Evolutionary conservation across 73 alveolate genomes (phyloP).

Genomic region (Paramecium primaurelia): DNA sequence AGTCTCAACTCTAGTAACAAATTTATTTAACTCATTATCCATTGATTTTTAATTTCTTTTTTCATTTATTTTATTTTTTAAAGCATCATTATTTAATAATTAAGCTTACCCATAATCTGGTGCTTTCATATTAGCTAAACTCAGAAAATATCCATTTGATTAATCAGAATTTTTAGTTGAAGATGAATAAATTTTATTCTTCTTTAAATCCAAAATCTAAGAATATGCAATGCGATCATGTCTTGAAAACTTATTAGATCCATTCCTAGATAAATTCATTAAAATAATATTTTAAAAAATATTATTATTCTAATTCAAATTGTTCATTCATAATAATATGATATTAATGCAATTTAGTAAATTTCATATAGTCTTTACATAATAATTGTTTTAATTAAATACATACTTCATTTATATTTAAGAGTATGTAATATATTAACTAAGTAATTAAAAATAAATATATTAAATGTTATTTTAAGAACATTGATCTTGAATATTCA

Average conservation of each 20-base stretch:
- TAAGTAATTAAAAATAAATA: neutral
- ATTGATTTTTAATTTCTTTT: neutral
- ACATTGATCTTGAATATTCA: neutral
- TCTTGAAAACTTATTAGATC: conserved; percentile 17
- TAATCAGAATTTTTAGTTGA: neutral
- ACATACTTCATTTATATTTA: no score
- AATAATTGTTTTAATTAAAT: no score
- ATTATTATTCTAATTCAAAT: neutral
- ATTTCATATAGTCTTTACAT: neutral
- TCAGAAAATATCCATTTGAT: neutral
- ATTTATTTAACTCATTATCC: neutral
- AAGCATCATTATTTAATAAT: neutral
- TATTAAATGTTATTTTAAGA: neutral
- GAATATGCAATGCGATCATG: conserved; percentile 31
- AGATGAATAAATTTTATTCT: neutral
- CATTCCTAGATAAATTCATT: conserved; percentile 18
- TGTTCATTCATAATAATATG: neutral
- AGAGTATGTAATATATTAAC: neutral
- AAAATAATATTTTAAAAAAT: neutral
- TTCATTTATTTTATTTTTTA: conserved; percentile 15
- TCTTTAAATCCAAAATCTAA: neutral
- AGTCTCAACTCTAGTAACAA: neutral
- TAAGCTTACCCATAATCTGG: conserved; percentile 26
- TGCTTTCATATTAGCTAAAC: neutral
- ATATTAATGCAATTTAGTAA: neutral